phyloP scores from a whole-genome alignment of 1,139 yeast species.

The Pichia sp. region DNA sequence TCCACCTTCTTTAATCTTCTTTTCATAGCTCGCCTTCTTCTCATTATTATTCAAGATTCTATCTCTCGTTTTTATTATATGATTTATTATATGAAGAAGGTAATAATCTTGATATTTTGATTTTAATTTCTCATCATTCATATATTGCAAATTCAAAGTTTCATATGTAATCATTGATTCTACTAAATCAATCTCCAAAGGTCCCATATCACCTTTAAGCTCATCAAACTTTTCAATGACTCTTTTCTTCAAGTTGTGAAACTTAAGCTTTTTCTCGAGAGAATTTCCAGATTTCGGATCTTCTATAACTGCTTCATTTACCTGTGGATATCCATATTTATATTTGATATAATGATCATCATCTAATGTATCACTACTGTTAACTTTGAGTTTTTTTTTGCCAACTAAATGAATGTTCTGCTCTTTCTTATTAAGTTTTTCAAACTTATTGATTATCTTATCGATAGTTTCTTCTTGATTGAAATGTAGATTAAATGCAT shows the following conservation, averaged over 20 bases:
- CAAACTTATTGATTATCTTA: constrained; percentile 31
- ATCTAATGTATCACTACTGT: constrained; percentile 11
- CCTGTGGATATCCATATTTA: constrained; percentile 17
- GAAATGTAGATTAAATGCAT: constrained; percentile 75
- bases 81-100: constrained; percentile 69
- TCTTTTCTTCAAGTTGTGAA: constrained; percentile 25
- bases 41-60: constrained; percentile 67
- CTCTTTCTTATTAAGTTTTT: constrained; percentile 9
- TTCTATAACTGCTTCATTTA: constrained; percentile 2
- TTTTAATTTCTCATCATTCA: constrained; percentile 35
- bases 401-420: constrained; percentile 5
- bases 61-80: constrained; percentile 80
- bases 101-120: constrained; percentile 56
- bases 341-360: constrained; percentile 16
- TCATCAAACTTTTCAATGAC: constrained; percentile 16
- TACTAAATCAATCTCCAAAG: constrained; percentile 34
- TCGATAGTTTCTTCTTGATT: constrained; percentile 40
- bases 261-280: constrained; percentile 15
- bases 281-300: constrained; percentile 5
- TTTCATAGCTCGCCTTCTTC: constrained; percentile 42
- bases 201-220: constrained; percentile 9
- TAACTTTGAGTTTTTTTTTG: constrained; percentile 4
- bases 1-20: constrained; percentile 36
- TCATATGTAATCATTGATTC: constrained; percentile 66
- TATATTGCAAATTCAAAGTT: constrained; percentile 62